Conservation (phyloP, 108 stramenopile genomes). For the Skeletonema potamos region DNA sequence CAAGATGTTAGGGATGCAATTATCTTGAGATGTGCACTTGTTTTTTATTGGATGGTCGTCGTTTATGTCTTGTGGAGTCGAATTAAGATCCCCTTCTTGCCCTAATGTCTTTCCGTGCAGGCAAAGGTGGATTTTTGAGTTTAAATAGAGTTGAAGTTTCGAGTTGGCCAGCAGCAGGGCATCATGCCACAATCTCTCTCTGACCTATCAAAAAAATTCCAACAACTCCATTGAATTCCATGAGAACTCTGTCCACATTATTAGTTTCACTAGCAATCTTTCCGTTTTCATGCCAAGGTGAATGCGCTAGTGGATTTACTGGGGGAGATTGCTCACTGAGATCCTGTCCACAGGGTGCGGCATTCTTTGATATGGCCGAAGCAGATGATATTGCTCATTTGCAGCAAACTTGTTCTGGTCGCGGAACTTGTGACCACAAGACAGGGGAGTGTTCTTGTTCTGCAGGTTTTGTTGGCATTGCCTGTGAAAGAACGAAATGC, state of each 20-base stretch:
- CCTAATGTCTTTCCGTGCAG: not conserved
- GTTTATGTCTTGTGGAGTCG: constrained; percentile 45
- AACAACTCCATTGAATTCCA: too few relatives aligned
- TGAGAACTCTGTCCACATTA: not conserved
- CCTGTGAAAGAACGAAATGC: constrained; percentile 59
- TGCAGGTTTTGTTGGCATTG: constrained; percentile 52
- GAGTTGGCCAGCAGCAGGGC: not conserved
- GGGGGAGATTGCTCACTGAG: constrained; percentile 50
- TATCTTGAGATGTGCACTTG: constrained; percentile 28
- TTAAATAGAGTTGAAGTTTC: not conserved
- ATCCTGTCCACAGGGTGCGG: constrained; percentile 39
- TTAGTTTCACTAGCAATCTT: not conserved
- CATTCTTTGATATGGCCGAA: constrained; percentile 42
- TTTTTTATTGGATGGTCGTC: constrained; percentile 42
- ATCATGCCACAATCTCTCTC: too few relatives aligned
- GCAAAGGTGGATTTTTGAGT: not conserved
- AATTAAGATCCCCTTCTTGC: constrained; percentile 44
- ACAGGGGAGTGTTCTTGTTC: constrained; percentile 57
- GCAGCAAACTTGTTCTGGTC: constrained; percentile 53
- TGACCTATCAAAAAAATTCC: too few relatives aligned
- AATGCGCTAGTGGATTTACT: constrained; percentile 38
- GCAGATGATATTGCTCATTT: constrained; percentile 49
- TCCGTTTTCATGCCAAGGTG: constrained; percentile 6
- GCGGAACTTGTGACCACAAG: constrained; percentile 48
- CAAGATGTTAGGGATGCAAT: constrained; percentile 45